Base-by-base conservation (phyloP, 1,284 basidiomycete species). In the Naganishia cerealis region DNA sequence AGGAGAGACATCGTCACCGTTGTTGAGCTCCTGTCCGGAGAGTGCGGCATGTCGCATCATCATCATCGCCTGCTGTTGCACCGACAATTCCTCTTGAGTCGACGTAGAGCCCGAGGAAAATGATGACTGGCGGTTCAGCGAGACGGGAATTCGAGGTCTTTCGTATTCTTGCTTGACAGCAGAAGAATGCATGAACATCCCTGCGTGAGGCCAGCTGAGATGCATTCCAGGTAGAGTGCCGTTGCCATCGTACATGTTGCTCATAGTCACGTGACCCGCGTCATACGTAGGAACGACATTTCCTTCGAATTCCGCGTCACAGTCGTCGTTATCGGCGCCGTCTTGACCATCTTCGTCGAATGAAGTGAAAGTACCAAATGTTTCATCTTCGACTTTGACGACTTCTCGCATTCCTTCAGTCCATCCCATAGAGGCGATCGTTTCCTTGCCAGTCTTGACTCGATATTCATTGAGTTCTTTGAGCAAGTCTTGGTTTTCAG, bases 381-480 rank as follows among this genome's bases (percentile, higher is more conserved):
- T 73, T 70, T 82, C 81, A 57, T 78, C 74, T 69, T 81, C 79
- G 59, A 82, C 81, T 53, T 71, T 68, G 71, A 74, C 72, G 29
- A 81, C 72, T 56, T 79, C 75, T 50, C 79, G 79, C 72, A 80
- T 75, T 67, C 75, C 77, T 29, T 77, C 74, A 46, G 72, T 75
- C 77, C 76, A 80, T 4, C 72, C 73, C 86, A 85, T 80, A 24
- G 87, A 88, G 74, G 88, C 88, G 70, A 87, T 74, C 88, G 83
- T 73, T 61, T 56, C 84, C 85, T 72, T 72, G 73, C 80, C 79
- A 29, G 86, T 85, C 52, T 89, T 86, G 74, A 88, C 86, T 69
- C 91, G 87, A 90, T 91, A 93, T 73, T 92, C 89, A 81, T 94
- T 92, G 75, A 92, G 83, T 78, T 94, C 91, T 59, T 87, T 85